Base-by-base conservation (phyloP, 2,329 filamentous ascomycete species). In the Hypoxylon sp. region DNA sequence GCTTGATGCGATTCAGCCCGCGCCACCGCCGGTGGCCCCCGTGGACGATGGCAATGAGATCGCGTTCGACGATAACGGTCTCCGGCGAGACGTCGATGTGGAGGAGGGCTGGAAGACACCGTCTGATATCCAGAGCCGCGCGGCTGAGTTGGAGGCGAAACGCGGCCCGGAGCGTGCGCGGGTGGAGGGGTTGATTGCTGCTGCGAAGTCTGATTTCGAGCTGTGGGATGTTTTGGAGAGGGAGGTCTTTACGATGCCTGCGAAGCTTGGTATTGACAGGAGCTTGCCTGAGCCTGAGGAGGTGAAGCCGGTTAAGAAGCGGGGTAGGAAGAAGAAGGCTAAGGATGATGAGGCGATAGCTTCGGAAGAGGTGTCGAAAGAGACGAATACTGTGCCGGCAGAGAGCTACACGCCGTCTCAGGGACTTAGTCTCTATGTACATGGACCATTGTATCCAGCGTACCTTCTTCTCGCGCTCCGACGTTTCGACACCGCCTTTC, bases 191-290 rank as follows among this genome's bases (percentile, higher is more conserved):
- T 63, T 81, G 27, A 80, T 92, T 72, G 69, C 73, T 7, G 66
- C 62, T 2, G 84, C 84, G 12, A 60, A 73, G 50, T 82, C 82
- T 0, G 89, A 92, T 60, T 71, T 78, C 13, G 81, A 83, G 40
- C 73, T 91, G 7, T 91, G 88, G 87, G 68, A 81, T 5, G 69
- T 87, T 2, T 75, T 92, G 66, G 82, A 90, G 54, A 67, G 73
- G 3, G 80, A 90, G 40, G 84, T 91, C 8, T 89, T 91, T 60
- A 74, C 78, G 1, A 70, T 86, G 55, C 78, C 87, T 0, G 65
- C 70, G 3, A 78, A 73, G 51, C 70, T 90, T 13, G 80, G 83
- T 7, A 73, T 89, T 8, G 66, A 73, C 43, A 55, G 42, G 13
- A 20, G 9, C 20, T 67, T 13, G 7, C 8, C 72, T 17, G 25